Evolutionary conservation across 169 alveolate species (phyloP), one percentile per base, ranked within the genome.

Genomic region (Cyclospora cayetanensis): DNA sequence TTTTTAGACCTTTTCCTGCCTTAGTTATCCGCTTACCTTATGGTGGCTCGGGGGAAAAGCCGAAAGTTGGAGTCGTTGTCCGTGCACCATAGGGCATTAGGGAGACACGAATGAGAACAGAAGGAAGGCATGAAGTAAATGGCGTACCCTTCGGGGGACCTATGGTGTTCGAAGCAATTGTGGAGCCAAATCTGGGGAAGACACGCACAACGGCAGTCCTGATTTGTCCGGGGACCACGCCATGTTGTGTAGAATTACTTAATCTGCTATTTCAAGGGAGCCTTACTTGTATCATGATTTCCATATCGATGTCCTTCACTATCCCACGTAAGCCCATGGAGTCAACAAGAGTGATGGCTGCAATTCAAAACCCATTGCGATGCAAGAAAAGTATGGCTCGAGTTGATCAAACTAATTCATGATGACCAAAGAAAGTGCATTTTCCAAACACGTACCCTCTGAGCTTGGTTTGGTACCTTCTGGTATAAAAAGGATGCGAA

Each of bases 151-250:
- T 77, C 84, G 5, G 93, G 93, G 43, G 68, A 63, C 31, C 43
- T 72, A 25, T 50, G 63, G 42, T 79, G 91, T 60, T 90, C 93
- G 70, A 90, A 90, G 46, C 93, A 90, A 77, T 90, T 90, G 85
- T 77, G 90, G 31, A 90, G 85, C 93, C 93, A 90, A 29, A 90
- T 74, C 93, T 90, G 93, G 15, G 39, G 2, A 39, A 63, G 42
- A 63, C 20, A 42, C 12, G 27, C 86, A 68, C 27, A 2, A 11
- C 35, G 4, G 42, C 41, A 5, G 50, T 34, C 50, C 31, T n/a
- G n/a, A n/a, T n/a, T n/a, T n/a, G n/a, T n/a, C n/a, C n/a, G n/a
- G n/a, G n/a, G n/a, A n/a, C n/a, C n/a, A n/a, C 20, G 60, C 20
- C 60, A 46, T 12, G 11, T 22, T 4, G 31, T 5, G 4, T 66